Conservation (phyloP, 345 rosid species). For the Melaleuca alternifolia region DNA sequence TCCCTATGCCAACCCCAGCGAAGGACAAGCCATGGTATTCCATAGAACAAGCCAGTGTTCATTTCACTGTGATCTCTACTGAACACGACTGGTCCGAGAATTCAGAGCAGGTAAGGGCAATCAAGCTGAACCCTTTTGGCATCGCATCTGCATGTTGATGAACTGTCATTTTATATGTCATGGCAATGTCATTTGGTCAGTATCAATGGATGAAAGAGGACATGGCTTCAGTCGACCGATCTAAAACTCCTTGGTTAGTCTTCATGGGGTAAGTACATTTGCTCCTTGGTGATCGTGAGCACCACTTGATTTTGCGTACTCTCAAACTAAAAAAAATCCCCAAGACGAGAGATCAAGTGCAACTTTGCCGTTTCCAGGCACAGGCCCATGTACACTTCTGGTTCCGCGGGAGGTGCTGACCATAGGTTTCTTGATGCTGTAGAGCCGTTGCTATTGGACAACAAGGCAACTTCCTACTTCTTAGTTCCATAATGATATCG, state of each 20-base stretch:
- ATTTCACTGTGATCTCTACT: conserved; percentile 54
- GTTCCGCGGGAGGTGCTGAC: conserved; percentile 12
- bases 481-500: background rate
- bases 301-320: background rate
- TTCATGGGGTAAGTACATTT: conserved; percentile 34
- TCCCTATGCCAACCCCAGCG: conserved; percentile 52
- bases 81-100: conserved; percentile 35
- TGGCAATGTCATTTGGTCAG: conserved; percentile 4
- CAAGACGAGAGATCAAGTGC: background rate
- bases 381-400: conserved; percentile 50
- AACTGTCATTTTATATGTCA: background rate
- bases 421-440: conserved; percentile 4
- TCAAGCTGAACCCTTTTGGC: background rate
- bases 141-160: background rate
- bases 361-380: conserved; percentile 30
- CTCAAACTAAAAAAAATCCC: background rate
- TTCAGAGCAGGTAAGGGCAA: conserved; percentile 45
- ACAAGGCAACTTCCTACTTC: conserved; percentile 21
- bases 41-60: conserved; percentile 44
- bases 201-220: conserved; percentile 46
- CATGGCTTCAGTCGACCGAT: conserved; percentile 48
- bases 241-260: conserved; percentile 55
- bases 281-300: background rate
- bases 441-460: conserved; percentile 35
- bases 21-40: conserved; percentile 76